Evolutionary conservation across 805 yeast species (phyloP).

Genomic region (Teunomyces cretensis): DNA sequence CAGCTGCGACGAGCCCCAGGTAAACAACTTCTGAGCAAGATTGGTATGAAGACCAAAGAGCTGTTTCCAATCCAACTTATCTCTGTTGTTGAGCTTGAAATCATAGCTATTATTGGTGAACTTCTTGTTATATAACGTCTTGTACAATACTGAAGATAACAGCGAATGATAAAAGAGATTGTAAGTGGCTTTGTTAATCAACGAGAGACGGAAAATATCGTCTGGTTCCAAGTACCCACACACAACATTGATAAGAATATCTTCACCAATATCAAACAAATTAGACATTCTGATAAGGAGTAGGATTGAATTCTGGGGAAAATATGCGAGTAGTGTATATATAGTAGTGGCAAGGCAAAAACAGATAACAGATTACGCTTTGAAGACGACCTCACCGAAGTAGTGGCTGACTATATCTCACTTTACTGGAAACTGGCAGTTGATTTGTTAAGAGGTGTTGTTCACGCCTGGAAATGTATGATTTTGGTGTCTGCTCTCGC

Average conservation of each 20-base stretch:
- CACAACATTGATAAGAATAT: conserved; percentile 37
- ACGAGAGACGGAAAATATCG: conserved; percentile 42
- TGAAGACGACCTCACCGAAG: no score
- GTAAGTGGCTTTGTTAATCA: conserved; percentile 26
- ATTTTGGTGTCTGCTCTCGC: no score
- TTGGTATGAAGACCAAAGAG: conserved; percentile 41
- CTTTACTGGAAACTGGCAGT: no score
- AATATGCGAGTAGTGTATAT: not conserved
- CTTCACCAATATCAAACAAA: conserved; percentile 37
- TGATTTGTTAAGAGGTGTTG: no score
- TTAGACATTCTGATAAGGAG: conserved; percentile 3
- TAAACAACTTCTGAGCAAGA: conserved; percentile 36
- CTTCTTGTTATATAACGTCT: conserved; percentile 39
- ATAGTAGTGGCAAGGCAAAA: not conserved
- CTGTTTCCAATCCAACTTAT: conserved; percentile 49
- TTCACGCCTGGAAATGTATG: no score
- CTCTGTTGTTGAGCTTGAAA: conserved; percentile 28
- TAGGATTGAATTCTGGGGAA: not conserved
- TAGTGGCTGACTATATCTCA: no score
- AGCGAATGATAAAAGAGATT: conserved; percentile 30
- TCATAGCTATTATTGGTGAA: conserved; percentile 39
- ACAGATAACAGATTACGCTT: no score
- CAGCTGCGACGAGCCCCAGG: conserved; percentile 50
- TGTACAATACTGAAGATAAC: conserved; percentile 32
- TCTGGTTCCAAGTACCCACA: conserved; percentile 30